phyloP scores from a whole-genome alignment of 306 rosid genomes.

The Casuarina equisetifolia region DNA sequence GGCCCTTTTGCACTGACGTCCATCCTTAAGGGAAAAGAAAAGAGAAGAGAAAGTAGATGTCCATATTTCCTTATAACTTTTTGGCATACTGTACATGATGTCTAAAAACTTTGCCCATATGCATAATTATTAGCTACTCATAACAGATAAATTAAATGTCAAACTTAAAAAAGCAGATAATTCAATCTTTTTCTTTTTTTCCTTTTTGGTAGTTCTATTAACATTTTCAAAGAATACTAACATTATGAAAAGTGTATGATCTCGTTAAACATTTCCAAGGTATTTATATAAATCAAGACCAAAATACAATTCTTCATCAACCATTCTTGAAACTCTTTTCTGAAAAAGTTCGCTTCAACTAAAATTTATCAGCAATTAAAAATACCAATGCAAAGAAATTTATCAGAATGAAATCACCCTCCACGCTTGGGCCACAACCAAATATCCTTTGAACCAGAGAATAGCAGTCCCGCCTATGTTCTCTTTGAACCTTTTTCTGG shows the following conservation, averaged over 20 bases:
- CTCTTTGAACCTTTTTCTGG: slow-evolving; percentile 45
- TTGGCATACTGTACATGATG: background rate
- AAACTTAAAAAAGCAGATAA: slow-evolving; percentile 2
- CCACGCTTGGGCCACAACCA: slow-evolving; percentile 60
- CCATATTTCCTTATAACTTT: background rate
- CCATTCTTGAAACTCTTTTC: background rate
- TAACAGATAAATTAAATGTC: background rate
- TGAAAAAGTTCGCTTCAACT: slow-evolving; percentile 2
- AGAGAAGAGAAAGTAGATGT: background rate
- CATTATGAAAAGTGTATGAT: background rate
- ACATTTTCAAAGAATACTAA: background rate
- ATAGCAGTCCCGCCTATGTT: slow-evolving; percentile 60
- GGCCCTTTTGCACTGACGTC: background rate
- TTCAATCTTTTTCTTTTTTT: background rate
- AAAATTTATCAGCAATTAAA: background rate
- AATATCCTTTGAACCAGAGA: slow-evolving; percentile 59
- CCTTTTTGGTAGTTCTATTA: no score
- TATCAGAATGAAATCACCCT: slow-evolving; percentile 64
- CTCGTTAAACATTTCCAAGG: slow-evolving; percentile 7
- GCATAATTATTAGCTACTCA: background rate
- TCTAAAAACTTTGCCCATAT: background rate
- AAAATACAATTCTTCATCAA: background rate
- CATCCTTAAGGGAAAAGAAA: background rate
- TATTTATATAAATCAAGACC: background rate
- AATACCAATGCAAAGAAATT: slow-evolving; percentile 85